Conservation (phyloP, 495 filamentous ascomycete genomes). For the Lichenothelia convexa region DNA sequence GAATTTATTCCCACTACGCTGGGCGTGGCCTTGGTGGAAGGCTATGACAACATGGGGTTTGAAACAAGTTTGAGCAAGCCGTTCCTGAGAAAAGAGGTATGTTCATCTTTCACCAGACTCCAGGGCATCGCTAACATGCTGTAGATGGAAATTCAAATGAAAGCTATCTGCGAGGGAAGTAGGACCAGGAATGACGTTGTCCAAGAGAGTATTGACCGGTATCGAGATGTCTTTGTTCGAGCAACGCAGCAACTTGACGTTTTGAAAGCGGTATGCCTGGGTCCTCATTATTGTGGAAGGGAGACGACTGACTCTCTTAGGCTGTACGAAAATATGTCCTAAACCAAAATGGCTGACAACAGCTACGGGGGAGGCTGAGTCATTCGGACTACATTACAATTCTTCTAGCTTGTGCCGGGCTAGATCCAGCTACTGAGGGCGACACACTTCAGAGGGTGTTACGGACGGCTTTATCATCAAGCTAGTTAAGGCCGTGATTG, state of each 20-base stretch:
- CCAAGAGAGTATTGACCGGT: conserved; percentile 62
- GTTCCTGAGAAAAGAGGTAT: conserved; percentile 77
- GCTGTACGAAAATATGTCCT: conserved; percentile 20
- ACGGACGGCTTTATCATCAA: no score
- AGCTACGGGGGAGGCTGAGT: no score
- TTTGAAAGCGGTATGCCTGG: conserved; percentile 56
- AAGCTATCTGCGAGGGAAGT: conserved; percentile 80
- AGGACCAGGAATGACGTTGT: conserved; percentile 56
- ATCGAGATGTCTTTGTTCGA: conserved; percentile 64
- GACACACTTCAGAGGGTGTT: no score
- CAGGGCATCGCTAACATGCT: conserved; percentile 8
- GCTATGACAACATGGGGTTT: conserved; percentile 80
- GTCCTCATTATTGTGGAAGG: conserved; percentile 12
- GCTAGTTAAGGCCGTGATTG: no score
- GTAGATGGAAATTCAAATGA: conserved; percentile 81
- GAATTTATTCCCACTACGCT: conserved; percentile 85
- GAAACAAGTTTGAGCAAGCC: conserved; percentile 86
- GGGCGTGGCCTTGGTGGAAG: conserved; percentile 77
- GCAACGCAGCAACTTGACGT: conserved; percentile 54
- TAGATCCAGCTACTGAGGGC: no score
- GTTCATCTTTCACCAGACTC: conserved; percentile 1
- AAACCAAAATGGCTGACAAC: conserved; percentile 16
- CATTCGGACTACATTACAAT: no score
- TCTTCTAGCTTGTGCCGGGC: no score
- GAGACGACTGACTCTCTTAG: conserved; percentile 7